phyloP scores from a whole-genome alignment of 2,329 filamentous ascomycete species.

The Aphanocladium album region DNA sequence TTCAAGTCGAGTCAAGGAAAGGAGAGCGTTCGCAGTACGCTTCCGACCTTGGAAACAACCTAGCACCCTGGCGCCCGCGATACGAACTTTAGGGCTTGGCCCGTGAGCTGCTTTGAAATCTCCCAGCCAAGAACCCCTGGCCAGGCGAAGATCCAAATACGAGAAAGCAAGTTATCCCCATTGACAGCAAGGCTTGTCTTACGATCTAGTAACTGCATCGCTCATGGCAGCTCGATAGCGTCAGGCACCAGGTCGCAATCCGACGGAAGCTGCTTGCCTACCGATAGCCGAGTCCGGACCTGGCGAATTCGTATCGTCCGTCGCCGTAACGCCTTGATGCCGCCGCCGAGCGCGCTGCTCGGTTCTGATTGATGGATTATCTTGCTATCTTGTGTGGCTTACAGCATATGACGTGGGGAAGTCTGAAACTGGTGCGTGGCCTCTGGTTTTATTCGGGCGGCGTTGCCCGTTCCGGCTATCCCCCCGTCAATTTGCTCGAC shows the following conservation, averaged over 20 bases:
- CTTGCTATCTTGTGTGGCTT: background rate
- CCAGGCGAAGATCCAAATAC: background rate
- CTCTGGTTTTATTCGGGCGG: background rate
- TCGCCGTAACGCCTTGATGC: background rate
- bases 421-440: background rate
- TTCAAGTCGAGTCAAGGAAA: background rate
- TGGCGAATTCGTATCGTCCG: background rate
- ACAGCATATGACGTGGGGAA: background rate
- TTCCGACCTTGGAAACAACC: background rate
- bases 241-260: background rate
- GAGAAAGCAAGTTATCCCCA: background rate
- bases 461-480: background rate
- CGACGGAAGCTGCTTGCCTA: background rate
- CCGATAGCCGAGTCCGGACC: background rate
- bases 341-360: background rate
- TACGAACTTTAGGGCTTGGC: conserved; percentile 2
- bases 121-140: background rate
- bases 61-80: background rate
- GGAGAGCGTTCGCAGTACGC: background rate
- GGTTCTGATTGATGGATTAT: background rate
- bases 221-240: background rate
- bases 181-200: background rate
- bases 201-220: background rate
- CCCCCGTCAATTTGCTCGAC: background rate
- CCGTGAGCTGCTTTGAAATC: background rate